A percentile compares a stretch with the other conserved stretches of the same genome.
These are phyloP conservation scores for Picochlorum sp. DNA, from an alignment of 139 green algal species.

Conservation along the genomic window DNA sequence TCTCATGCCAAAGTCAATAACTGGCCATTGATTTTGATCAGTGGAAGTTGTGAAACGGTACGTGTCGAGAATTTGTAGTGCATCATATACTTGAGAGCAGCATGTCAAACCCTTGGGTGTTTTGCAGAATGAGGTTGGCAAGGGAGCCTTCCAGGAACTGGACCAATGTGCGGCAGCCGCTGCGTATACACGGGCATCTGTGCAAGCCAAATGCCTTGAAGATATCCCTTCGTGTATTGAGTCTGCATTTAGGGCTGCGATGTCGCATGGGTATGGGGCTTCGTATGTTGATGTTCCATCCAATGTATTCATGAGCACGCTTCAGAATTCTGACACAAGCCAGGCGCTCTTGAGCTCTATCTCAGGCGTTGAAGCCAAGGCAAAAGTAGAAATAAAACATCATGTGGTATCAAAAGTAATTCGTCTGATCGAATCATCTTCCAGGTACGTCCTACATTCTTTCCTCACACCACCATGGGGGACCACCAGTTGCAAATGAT, in stretches of 20 bases:
- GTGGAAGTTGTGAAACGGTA: conserved; percentile 45
- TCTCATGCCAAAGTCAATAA: conserved; percentile 58
- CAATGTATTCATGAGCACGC: conserved; percentile 46
- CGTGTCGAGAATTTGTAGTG: not conserved
- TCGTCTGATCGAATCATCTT: not conserved
- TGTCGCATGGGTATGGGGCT: conserved; percentile 47
- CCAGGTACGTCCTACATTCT: no score
- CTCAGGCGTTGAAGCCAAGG: no score
- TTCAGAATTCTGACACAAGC: conserved; percentile 1
- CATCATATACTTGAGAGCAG: no score
- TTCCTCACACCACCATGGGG: no score
- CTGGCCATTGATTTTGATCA: conserved; percentile 72
- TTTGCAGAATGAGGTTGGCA: conserved; percentile 46
- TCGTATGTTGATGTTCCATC: conserved; percentile 69
- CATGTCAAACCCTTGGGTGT: conserved; percentile 8
- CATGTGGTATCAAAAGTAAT: no score
- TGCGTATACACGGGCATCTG: conserved; percentile 51
- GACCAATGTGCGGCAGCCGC: conserved; percentile 59
- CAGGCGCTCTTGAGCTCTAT: no score
- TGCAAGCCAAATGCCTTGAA: not conserved
- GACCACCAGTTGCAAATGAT: no score
- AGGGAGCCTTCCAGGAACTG: conserved; percentile 75
- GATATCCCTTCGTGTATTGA: conserved; percentile 33
- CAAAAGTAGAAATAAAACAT: no score
- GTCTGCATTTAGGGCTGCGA: conserved; percentile 32